Evolutionary conservation across 2,329 filamentous ascomycete species (phyloP).

Genomic region (Sarocladium strictum): DNA sequence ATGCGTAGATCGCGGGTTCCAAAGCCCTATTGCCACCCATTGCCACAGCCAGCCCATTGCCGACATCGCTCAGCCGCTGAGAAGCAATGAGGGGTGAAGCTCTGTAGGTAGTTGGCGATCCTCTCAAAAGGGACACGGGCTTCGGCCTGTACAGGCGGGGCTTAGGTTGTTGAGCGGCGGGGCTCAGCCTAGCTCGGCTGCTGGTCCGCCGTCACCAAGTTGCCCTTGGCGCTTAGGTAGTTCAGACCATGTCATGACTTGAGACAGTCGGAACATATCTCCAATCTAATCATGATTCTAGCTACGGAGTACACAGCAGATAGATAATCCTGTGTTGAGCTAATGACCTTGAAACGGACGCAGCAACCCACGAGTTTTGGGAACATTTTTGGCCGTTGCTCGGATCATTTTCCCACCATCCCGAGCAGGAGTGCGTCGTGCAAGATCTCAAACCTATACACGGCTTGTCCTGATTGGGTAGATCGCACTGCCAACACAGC

Average conservation of each 20-base stretch:
- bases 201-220: background rate
- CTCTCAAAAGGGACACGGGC: background rate
- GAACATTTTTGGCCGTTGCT: too few species aligned
- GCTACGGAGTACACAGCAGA: too few species aligned
- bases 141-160: background rate
- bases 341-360: too few species aligned
- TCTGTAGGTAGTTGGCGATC: background rate
- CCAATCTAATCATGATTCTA: too few species aligned
- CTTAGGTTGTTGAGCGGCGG: background rate
- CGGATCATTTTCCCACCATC: background rate
- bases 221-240: background rate
- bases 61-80: background rate
- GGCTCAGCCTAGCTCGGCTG: background rate
- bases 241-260: too few species aligned
- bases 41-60: background rate
- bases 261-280: background rate
- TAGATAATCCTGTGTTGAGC: too few species aligned
- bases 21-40: slow-evolving; percentile 7
- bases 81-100: background rate
- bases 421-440: background rate
- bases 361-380: too few species aligned
- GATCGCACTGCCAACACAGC: background rate
- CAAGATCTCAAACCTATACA: background rate
- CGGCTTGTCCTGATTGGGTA: background rate
- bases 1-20: background rate